Evolutionary conservation across 306 rosid genomes (phyloP).

Genomic region (Sphenostylis stenocarpa): DNA sequence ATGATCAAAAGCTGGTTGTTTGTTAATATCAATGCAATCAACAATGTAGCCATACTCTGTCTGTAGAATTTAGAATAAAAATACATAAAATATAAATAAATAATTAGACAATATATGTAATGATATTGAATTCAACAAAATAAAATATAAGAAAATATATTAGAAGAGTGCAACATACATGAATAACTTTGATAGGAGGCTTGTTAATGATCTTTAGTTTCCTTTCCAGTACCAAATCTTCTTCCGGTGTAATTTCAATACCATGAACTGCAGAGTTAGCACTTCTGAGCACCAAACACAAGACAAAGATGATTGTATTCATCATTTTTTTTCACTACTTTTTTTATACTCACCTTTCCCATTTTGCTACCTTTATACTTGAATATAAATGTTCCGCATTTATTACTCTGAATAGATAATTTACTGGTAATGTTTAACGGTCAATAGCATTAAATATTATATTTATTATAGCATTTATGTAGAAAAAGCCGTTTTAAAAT

Average conservation of each 20-base stretch:
- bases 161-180: background rate
- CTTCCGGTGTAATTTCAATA: background rate
- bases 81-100: background rate
- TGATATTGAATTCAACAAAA: background rate
- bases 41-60: background rate
- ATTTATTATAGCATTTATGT: too few species aligned
- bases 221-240: background rate
- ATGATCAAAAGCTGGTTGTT: constrained; percentile 19
- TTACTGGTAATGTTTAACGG: too few species aligned
- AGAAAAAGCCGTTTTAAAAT: too few species aligned
- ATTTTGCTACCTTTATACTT: too few species aligned
- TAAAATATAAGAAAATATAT: background rate
- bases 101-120: background rate
- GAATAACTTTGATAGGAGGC: constrained; percentile 2
- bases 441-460: too few species aligned
- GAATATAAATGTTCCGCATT: too few species aligned
- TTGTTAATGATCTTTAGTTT: constrained; percentile 20
- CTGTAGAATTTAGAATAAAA: background rate
- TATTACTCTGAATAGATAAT: too few species aligned
- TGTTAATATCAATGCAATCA: constrained; percentile 27
- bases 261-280: background rate
- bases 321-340: too few species aligned
- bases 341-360: too few species aligned
- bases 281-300: background rate
- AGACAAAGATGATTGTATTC: background rate